phyloP scores from a whole-genome alignment of 768 basidiomycete species.

The Terana coerulea region DNA sequence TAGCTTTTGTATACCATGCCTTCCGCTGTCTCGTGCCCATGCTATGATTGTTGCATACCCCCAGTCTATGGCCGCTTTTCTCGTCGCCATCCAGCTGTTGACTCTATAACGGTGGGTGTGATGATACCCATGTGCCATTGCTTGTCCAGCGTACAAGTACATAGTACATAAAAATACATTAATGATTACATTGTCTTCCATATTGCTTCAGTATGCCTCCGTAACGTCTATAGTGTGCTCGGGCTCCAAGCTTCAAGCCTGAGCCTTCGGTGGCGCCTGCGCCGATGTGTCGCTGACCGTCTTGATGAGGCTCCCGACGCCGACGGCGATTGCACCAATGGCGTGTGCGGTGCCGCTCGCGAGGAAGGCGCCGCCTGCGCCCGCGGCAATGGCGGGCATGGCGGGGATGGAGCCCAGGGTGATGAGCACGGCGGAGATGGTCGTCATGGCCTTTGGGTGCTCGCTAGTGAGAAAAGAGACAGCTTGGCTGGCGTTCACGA shows the following conservation, averaged over 20 bases:
- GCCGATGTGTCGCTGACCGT: constrained; percentile 21
- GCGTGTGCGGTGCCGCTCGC: constrained; percentile 75
- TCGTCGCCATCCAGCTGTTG: too few relatives aligned
- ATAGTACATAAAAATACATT: constrained; percentile 5
- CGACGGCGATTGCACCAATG: constrained; percentile 74
- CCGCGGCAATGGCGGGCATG: constrained; percentile 64
- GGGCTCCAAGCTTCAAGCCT: too few relatives aligned
- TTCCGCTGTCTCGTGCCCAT: too few relatives aligned
- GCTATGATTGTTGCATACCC: too few relatives aligned
- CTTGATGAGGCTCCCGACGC: constrained; percentile 58
- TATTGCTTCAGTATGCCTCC: neutral
- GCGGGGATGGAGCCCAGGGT: constrained; percentile 73
- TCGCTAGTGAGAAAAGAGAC: constrained; percentile 71
- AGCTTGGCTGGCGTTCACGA: constrained; percentile 72
- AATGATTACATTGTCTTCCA: neutral
- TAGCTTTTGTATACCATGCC: too few relatives aligned
- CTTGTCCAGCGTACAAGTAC: neutral
- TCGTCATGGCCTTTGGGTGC: constrained; percentile 72
- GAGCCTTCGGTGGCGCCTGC: constrained; percentile 5
- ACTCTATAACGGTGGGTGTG: too few relatives aligned
- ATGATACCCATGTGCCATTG: too few relatives aligned
- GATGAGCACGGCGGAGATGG: constrained; percentile 73
- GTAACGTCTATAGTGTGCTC: too few relatives aligned
- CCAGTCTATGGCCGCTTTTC: too few relatives aligned
- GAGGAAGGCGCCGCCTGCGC: constrained; percentile 68